A percentile compares a stretch with the other conserved stretches of the same genome.
Evolutionary conservation across 108 stramenopile genomes (phyloP).

Genomic region (Mediolabrus comicus): DNA sequence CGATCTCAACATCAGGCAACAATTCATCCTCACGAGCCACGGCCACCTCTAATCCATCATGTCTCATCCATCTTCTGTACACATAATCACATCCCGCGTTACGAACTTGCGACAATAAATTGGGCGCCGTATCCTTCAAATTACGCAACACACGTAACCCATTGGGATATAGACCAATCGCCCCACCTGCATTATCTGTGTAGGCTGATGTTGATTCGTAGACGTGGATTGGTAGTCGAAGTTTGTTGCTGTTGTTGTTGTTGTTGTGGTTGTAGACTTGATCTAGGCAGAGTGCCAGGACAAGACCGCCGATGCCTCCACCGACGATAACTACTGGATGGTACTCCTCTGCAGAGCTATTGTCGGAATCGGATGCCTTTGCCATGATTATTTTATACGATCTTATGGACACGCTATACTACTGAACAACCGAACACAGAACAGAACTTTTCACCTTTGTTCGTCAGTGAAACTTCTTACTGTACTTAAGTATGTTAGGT

Average conservation of each 20-base stretch:
- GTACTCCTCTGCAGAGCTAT: no score
- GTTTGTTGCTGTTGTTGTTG: neutral
- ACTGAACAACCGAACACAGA: no score
- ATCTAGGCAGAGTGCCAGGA: conserved; percentile 52
- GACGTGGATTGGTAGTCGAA: conserved; percentile 30
- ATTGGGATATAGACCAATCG: conserved; percentile 71
- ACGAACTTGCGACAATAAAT: conserved; percentile 31
- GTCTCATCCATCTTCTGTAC: conserved; percentile 61
- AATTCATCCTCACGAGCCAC: conserved; percentile 55
- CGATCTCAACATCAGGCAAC: conserved; percentile 8
- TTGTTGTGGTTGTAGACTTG: conserved; percentile 26
- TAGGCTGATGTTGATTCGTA: conserved; percentile 43
- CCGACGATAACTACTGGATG: conserved; percentile 57
- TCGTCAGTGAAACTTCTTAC: no score
- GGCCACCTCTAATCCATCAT: conserved; percentile 64
- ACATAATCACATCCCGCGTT: conserved; percentile 57
- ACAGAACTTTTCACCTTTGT: no score
- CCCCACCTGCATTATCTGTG: conserved; percentile 49
- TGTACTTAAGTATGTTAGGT: no score
- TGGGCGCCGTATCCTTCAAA: conserved; percentile 25
- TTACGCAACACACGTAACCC: conserved; percentile 61
- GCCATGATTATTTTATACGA: no score
- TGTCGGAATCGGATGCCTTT: no score
- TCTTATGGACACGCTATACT: no score
- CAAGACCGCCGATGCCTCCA: conserved; percentile 67